Evolutionary conservation across 768 basidiomycete genomes (phyloP), one percentile per base, ranked within the genome.

Genomic region (Boletus pseudo-olivaceus): DNA sequence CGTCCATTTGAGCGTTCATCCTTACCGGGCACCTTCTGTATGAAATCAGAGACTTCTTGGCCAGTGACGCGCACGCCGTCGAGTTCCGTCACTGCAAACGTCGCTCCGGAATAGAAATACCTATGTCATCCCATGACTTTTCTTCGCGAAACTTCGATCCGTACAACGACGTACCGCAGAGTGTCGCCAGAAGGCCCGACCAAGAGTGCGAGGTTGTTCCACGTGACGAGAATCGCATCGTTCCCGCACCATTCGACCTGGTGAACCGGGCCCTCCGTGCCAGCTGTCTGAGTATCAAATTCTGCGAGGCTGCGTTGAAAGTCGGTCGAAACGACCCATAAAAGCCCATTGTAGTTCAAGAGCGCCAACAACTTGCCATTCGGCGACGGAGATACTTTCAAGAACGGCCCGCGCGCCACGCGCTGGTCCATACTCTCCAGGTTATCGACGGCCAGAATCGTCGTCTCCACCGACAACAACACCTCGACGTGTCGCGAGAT

Each of bases 231-330:
- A 42, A 98, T 88, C 0, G 94, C 93, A 70, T 99, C 95, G 65
- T 93, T 93, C 1, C 95, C 95, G 68, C 94, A 98, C 97, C 97
- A 99, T 64, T 88, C 89, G 0, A 93, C 85, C 59, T 88, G 87
- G 34, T 77, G 76, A 3, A 90, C 78, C 4, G 76, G 69, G 2
- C 85, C 87, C 19, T 83, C 77, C 0, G 78, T 81, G 7, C 76
- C 82, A 30, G 81, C 78, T 27, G 73, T 76, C 8, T 69, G 76
- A 2, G 89, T 88, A 53, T 93, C 84, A 60, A 91, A 93, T 66
- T 97, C 95, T 4, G 92, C 90, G 61, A 96, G 79, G 62, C 81
- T 90, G 39, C 91, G 81, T 58, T 90, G 87, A 66, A 98, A 98
- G 69, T 98, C 93, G 12, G 86, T 82, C 12, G 95, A 96, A n/a